Evolutionary conservation across 2,329 filamentous ascomycete species (phyloP).

Genomic region (Fusarium foetens): DNA sequence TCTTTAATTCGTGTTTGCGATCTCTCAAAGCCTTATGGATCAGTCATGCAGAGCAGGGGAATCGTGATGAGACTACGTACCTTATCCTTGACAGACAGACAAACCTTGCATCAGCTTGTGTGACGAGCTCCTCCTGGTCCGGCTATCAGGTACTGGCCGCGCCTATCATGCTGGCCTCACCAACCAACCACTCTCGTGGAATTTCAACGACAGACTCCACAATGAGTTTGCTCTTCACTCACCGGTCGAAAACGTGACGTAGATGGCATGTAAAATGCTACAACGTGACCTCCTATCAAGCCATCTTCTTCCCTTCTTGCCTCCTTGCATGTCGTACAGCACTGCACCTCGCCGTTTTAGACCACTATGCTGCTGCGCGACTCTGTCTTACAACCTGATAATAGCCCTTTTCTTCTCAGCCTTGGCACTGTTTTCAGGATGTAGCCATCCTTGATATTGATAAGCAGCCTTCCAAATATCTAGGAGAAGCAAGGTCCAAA

Average conservation of each 20-base stretch:
- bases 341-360: constrained; percentile 32
- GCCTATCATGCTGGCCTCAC: constrained; percentile 32
- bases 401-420: background rate
- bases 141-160: constrained; percentile 17
- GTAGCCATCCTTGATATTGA: background rate
- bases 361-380: constrained; percentile 17
- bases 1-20: constrained; percentile 10
- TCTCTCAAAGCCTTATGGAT: constrained; percentile 27
- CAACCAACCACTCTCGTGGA: constrained; percentile 32
- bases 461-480: background rate
- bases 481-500: background rate
- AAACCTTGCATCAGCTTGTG: constrained; percentile 15
- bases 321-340: constrained; percentile 24
- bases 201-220: constrained; percentile 28
- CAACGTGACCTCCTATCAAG: constrained; percentile 26
- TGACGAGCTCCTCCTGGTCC: constrained; percentile 26
- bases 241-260: constrained; percentile 42
- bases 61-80: constrained; percentile 27
- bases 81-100: constrained; percentile 4
- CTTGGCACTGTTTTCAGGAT: background rate
- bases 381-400: constrained; percentile 3
- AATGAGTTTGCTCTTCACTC: constrained; percentile 17
- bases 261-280: constrained; percentile 33
- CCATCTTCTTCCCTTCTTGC: background rate
- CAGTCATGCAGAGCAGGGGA: constrained; percentile 37